Percentiles rank a stretch among this genome's conserved stretches.
phyloP scores from a whole-genome alignment of 805 yeast genomes.

The Vanderwaltozyma yarrowii region DNA sequence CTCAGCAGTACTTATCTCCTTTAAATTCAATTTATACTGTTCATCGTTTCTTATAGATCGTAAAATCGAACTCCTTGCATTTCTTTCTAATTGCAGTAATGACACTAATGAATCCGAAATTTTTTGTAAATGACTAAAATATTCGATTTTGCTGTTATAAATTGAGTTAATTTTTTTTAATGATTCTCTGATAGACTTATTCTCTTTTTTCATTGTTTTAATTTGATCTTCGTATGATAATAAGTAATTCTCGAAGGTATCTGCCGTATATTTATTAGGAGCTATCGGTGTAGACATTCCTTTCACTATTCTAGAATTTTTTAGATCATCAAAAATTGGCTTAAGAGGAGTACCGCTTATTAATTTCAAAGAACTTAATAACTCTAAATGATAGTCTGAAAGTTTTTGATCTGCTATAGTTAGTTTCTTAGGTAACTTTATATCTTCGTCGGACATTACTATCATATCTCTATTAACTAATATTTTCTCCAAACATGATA shows the following conservation, averaged over 20 bases:
- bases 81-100: constrained; percentile 26
- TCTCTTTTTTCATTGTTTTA: constrained; percentile 15
- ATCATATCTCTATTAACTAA: constrained; percentile 35
- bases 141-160: constrained; percentile 71
- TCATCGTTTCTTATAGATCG: constrained; percentile 16
- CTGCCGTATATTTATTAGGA: constrained; percentile 2
- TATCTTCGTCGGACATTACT: constrained; percentile 19
- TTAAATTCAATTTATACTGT: constrained; percentile 14
- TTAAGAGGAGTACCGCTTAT: constrained; percentile 23
- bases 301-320: constrained; percentile 19
- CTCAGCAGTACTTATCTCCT: constrained; percentile 22
- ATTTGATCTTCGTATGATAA: constrained; percentile 15
- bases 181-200: constrained; percentile 30
- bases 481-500: constrained; percentile 43
- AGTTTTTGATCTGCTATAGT: constrained; percentile 12
- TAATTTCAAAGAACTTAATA: constrained; percentile 19
- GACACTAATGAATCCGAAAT: constrained; percentile 73
- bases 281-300: constrained; percentile 3
- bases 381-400: constrained; percentile 25
- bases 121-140: constrained; percentile 75
- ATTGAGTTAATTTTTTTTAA: constrained; percentile 47
- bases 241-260: constrained; percentile 20
- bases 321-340: constrained; percentile 26
- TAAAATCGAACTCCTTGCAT: constrained; percentile 10
- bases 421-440: constrained; percentile 11